phyloP scores from a whole-genome alignment of 129 eudicot genomes.

The Helianthus tuberosus region DNA sequence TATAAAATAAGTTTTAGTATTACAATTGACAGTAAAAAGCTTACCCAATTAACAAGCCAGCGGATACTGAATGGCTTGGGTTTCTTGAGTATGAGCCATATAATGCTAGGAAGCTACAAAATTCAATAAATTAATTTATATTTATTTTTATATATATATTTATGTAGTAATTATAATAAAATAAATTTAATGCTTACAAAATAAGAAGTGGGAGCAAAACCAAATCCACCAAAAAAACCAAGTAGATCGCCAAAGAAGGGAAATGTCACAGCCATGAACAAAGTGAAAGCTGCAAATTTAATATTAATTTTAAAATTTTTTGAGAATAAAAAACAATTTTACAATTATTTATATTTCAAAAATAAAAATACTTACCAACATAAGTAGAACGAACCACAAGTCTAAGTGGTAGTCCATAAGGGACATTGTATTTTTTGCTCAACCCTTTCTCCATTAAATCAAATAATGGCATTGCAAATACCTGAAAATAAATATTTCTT shows the following conservation, averaged over 20 bases:
- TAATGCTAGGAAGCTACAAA: slow-evolving; percentile 82
- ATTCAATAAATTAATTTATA: neutral
- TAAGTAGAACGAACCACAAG: slow-evolving; percentile 70
- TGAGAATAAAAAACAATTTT: neutral
- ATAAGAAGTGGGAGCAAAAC: slow-evolving; percentile 92
- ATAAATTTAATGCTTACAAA: slow-evolving; percentile 51
- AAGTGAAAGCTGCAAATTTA: slow-evolving; percentile 70
- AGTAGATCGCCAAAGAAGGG: slow-evolving; percentile 99
- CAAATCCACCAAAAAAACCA: slow-evolving; percentile 99
- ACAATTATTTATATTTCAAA: neutral
- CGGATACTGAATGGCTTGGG: slow-evolving; percentile 70
- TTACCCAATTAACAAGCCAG: slow-evolving; percentile 92
- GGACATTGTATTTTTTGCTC: slow-evolving; percentile 44
- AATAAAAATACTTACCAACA: slow-evolving; percentile 60
- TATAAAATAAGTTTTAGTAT: neutral
- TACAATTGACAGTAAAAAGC: slow-evolving; percentile 6
- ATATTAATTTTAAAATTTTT: neutral
- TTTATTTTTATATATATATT: neutral
- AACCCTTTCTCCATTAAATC: slow-evolving; percentile 58
- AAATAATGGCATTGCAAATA: slow-evolving; percentile 94
- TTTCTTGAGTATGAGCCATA: slow-evolving; percentile 82
- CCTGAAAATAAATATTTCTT: slow-evolving; percentile 39
- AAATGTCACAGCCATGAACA: slow-evolving; percentile 80
- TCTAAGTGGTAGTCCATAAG: slow-evolving; percentile 60
- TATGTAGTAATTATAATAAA: neutral